Evolutionary conservation across 805 yeast species (phyloP).

Genomic region (Metschnikowia matae): DNA sequence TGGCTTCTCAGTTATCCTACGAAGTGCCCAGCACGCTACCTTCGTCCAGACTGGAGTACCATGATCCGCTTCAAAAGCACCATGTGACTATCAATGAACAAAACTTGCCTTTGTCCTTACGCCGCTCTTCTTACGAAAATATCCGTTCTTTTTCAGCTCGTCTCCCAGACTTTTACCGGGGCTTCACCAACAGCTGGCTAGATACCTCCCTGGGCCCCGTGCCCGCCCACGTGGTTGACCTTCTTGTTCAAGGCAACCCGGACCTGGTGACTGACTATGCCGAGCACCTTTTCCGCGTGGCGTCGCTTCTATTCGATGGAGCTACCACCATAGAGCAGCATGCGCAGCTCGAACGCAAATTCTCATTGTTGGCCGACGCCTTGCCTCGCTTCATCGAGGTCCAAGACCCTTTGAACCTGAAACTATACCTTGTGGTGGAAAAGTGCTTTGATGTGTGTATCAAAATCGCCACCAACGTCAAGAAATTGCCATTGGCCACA

Average conservation of each 20-base stretch:
- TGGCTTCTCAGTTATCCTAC: constrained; percentile 9
- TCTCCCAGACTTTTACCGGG: constrained; percentile 1
- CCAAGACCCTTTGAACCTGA: constrained; percentile 28
- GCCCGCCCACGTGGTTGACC: constrained; percentile 24
- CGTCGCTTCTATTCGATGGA: constrained; percentile 23
- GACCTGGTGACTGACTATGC: constrained; percentile 31
- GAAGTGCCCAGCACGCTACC: constrained; percentile 2
- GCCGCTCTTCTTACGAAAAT: background rate
- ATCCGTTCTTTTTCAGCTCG: too few relatives aligned
- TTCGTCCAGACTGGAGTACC: constrained; percentile 2
- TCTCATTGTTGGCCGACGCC: constrained; percentile 21
- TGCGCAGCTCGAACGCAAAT: constrained; percentile 22
- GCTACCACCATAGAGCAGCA: constrained; percentile 13
- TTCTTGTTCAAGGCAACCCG: constrained; percentile 28
- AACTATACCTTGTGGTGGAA: constrained; percentile 33
- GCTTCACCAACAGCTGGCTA: constrained; percentile 10
- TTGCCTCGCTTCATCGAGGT: constrained; percentile 21
- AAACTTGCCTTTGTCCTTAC: background rate
- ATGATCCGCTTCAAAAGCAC: background rate
- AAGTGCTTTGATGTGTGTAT: constrained; percentile 38
- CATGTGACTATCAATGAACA: background rate
- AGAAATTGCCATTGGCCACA: constrained; percentile 30
- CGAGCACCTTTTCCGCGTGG: constrained; percentile 34
- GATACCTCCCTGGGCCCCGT: background rate
- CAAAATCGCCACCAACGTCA: constrained; percentile 29